Base-by-base conservation (phyloP, 305 asterid genomes). In the Fraxinus angustifolia region DNA sequence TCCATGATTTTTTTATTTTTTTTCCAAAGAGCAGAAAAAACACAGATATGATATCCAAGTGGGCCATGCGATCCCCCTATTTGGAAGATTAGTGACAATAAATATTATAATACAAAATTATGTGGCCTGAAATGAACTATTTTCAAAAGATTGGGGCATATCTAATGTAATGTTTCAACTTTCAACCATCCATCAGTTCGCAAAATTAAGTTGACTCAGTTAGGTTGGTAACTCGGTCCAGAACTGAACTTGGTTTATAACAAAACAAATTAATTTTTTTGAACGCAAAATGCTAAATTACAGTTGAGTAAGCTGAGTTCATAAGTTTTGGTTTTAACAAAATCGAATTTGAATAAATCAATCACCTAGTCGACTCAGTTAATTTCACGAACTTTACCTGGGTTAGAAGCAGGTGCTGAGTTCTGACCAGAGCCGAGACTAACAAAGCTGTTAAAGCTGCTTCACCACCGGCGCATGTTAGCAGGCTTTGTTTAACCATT, bases 401-500 rank as follows among this genome's bases (percentile, higher is more conserved):
- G 78, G 84, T 76, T 50, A 89, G 87, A 31, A 79, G 4, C 75
- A 85, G 82, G 12, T 80, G 83, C 80, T 88, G 88, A 73, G 90
- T 80, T 73, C 84, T 87, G 88, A 87, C 89, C 83, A 90, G 72
- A 68, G 87, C 82, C 8, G 84, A 87, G 77, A 86, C 75, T 60
- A 86, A 23, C 67, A 86, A 78, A 34, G 87, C 73, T 28, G 86
- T 78, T 65, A 86, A 78, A 34, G 87, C 73, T 21, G 87, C 80
- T 65, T 85, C 94, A 31, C 89, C 87, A 80, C 88, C 86, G 81
- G 87, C 86, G 88, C 87, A 86, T 79, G 82, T 83, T 82, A 88
- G 90, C 89, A 80, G 48, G 50, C 82, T 48, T 45, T 23, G 83
- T 74, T 83, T 79, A 77, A 81, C 23, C 83, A 85, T 78, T 84